Evolutionary conservation across 2,329 filamentous ascomycete species (phyloP), one percentile per base, ranked within the genome.

Genomic region (Arthrocladium fulminans): DNA sequence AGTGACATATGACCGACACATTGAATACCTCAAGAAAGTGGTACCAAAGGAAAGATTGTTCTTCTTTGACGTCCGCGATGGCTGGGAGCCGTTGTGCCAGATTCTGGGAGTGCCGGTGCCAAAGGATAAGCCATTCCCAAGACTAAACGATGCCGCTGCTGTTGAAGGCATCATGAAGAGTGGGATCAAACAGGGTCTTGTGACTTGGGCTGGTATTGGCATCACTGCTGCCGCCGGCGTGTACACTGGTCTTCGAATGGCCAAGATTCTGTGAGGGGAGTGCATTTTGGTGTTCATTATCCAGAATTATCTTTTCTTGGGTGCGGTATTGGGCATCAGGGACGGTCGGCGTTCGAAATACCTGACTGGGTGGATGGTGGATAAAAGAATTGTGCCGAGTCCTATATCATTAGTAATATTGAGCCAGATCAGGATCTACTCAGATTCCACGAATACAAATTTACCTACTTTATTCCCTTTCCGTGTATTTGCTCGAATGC

Each of bases 41-140:
- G 54, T 57, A 1, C 59, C 63, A 2, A 59, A 60, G 39, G 59
- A 65, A 39, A 60, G 57, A 9, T 44, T 67, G 54, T 57, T 67
- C 32, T 64, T 68, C 54, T 66, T 63, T 45, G 59, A 64, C 49
- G 60, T 66, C 0, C 57, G 63, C 43, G 56, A 58, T 45, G 58
- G 57, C 15, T 60, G 58, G 58, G 57, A 57, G 44, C 58, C 58
- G 9, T 35, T 60, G 12, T 60, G 57, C 50, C 52, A 48, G 32
- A 59, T 60, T 19, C 55, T 60, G 12, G 55, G 55, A 10, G 55
- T 60, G 19, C 56, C 57, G 1, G 56, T 60, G 8, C 57, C 57
- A 23, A 55, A 57, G 42, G 54, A 54, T n/a, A 51, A 53, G 20
- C 55, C 55, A 7, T 60, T 59, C 37, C 57, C 57, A 24, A 52